Evolutionary conservation across 202 grass and related monocot genomes (phyloP), one percentile per base, ranked within the genome.

Genomic region (Cymbopogon flexuosus): DNA sequence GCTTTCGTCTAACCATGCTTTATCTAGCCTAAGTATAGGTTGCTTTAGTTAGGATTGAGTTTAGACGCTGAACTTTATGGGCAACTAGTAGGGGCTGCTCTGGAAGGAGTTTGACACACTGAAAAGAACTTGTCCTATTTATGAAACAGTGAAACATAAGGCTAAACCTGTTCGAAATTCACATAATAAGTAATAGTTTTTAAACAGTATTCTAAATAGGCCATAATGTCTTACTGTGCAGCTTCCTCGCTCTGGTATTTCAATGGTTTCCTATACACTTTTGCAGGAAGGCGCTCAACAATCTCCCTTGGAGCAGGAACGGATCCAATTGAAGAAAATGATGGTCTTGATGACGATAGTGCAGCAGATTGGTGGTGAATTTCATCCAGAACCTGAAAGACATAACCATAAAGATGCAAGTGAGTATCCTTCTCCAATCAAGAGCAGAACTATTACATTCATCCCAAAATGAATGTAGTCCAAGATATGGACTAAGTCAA

Each of bases 311-410:
- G 90, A 69, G 96, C 92, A 81, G 92, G 90, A 88, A 99, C 85
- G 5, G 92, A 96, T 64, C 96, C 96, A 84, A 96, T 93, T 22
- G 92, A 90, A 70, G 96, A 94, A 90, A 96, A 90, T 3, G 96
- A 93, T 83, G 88, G 85, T 46, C 90, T 92, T 33, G 96, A 93
- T 60, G 92, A 85, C 52, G 96, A 85, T 76, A 99, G 86, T 58
- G 87, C 87, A 78, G 91, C 85, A 70, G 96, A 96, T 57, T 99
- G 96, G 77, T 99, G 96, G 65, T 99, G 92, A 43, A 99, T 99
- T 89, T 99, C 96, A 93, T 99, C 96, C 83, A 95, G 83, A 68
- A 99, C 96, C 96, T 99, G 61, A 65, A 78, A 81, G 29, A 41
- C 72, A 60, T 60, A 60, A 69, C 42, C 54, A 69, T 51, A 79